A percentile compares a stretch with the other conserved stretches of the same genome.
phyloP scores from a whole-genome alignment of 495 filamentous ascomycete genomes.

The Hyphodiscus hymeniophilus region DNA sequence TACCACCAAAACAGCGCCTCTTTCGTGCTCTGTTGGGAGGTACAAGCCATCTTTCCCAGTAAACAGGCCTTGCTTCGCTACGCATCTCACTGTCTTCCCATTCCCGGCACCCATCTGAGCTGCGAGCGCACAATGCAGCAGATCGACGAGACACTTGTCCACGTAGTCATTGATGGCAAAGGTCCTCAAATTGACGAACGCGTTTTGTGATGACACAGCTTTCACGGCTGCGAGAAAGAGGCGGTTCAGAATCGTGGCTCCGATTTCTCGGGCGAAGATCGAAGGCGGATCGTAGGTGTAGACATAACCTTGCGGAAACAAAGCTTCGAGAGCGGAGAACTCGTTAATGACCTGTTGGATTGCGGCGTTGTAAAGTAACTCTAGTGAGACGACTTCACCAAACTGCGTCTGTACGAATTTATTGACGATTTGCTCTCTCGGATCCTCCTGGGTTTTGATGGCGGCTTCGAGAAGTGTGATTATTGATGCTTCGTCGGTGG shows the following conservation, averaged over 20 bases:
- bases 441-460: constrained; percentile 2
- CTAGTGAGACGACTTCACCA: constrained; percentile 10
- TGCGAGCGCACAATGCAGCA: neutral
- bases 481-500: constrained; percentile 3
- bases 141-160: constrained; percentile 4
- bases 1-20: constrained; percentile 16
- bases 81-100: too few relatives aligned
- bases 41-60: constrained; percentile 10
- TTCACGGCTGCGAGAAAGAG: constrained; percentile 14
- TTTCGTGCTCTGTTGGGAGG: neutral
- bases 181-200: constrained; percentile 15
- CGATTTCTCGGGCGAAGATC: constrained; percentile 21
- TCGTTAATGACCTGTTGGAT: constrained; percentile 17
- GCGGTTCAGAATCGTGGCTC: constrained; percentile 15
- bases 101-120: too few relatives aligned
- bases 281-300: constrained; percentile 21
- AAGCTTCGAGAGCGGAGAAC: constrained; percentile 17
- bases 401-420: constrained; percentile 5
- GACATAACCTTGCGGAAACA: constrained; percentile 21
- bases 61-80: constrained; percentile 6
- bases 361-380: constrained; percentile 15
- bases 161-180: constrained; percentile 20
- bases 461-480: constrained; percentile 8
- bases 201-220: constrained; percentile 5
- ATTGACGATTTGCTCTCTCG: constrained; percentile 4